Conservation (phyloP, 495 filamentous ascomycete species). For the Acidiella bohemica region DNA sequence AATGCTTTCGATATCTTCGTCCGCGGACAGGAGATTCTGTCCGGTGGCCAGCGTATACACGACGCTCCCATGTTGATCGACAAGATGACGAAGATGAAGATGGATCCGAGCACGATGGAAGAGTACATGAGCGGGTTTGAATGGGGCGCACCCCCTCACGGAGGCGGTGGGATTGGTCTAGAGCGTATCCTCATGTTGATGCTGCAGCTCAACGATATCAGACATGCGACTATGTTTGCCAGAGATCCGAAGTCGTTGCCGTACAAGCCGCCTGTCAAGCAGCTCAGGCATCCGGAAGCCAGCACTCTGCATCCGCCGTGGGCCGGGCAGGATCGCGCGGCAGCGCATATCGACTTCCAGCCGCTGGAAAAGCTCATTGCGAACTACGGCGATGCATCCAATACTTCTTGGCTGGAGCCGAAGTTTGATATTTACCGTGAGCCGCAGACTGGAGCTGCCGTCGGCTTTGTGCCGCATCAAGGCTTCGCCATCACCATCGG, state of each 20-base stretch:
- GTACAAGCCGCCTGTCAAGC: conserved; percentile 36
- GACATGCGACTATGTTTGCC: conserved; percentile 69
- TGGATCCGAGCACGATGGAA: conserved; percentile 63
- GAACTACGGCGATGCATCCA: conserved; percentile 81
- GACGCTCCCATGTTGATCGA: conserved; percentile 58
- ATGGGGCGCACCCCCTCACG: conserved; percentile 79
- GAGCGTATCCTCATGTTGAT: conserved; percentile 79
- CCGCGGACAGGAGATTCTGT: conserved; percentile 84
- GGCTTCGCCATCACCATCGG: conserved; percentile 67
- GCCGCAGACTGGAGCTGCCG: conserved; percentile 57
- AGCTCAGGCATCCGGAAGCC: conserved; percentile 63
- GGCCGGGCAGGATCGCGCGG: conserved; percentile 35
- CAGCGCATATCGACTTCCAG: conserved; percentile 43
- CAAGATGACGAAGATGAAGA: conserved; percentile 60
- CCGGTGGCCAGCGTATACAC: conserved; percentile 85
- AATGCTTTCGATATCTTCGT: conserved; percentile 96
- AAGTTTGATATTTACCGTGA: conserved; percentile 75
- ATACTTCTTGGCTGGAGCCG: conserved; percentile 76
- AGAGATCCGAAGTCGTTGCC: conserved; percentile 75
- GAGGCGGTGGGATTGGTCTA: conserved; percentile 78
- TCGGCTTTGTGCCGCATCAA: conserved; percentile 60
- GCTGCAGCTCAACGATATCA: conserved; percentile 74
- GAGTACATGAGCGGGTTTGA: conserved; percentile 84
- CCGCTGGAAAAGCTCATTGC: conserved; percentile 67
- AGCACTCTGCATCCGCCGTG: conserved; percentile 56